Conservation (phyloP, 176 grass and related monocot genomes). For the Aegilops sharonensis region DNA sequence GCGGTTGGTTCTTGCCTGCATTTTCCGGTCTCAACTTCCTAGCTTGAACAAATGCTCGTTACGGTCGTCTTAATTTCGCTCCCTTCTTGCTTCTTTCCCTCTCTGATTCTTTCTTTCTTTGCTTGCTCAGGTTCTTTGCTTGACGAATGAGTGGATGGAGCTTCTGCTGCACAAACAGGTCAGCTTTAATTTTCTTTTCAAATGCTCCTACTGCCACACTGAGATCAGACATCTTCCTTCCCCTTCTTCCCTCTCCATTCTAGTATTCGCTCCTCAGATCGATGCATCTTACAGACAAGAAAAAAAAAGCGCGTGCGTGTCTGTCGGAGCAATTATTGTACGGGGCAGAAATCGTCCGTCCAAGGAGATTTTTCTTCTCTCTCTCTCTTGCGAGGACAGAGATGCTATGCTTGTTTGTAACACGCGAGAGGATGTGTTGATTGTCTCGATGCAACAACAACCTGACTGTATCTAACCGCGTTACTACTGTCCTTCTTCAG, state of each 20-base stretch:
- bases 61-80: slow-evolving; percentile 1
- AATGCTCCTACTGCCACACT: slow-evolving; percentile 16
- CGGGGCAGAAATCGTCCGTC: background rate
- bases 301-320: background rate
- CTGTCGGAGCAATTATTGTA: slow-evolving; percentile 11
- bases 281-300: background rate
- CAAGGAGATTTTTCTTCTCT: background rate
- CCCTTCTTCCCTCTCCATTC: background rate
- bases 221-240: background rate
- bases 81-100: background rate
- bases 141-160: slow-evolving; percentile 36
- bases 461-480: background rate
- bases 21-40: slow-evolving; percentile 1
- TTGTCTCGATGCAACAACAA: background rate
- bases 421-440: background rate
- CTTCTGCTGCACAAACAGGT: slow-evolving; percentile 42
- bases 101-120: background rate
- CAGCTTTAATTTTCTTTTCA: slow-evolving; percentile 22
- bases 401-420: background rate
- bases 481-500: slow-evolving; percentile 22
- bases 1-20: slow-evolving; percentile 5
- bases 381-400: background rate
- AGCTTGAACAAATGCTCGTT: background rate
- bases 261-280: background rate
- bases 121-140: slow-evolving; percentile 40